Conservation (phyloP, 2,329 filamentous ascomycete species). For the Penicillium expansum region DNA sequence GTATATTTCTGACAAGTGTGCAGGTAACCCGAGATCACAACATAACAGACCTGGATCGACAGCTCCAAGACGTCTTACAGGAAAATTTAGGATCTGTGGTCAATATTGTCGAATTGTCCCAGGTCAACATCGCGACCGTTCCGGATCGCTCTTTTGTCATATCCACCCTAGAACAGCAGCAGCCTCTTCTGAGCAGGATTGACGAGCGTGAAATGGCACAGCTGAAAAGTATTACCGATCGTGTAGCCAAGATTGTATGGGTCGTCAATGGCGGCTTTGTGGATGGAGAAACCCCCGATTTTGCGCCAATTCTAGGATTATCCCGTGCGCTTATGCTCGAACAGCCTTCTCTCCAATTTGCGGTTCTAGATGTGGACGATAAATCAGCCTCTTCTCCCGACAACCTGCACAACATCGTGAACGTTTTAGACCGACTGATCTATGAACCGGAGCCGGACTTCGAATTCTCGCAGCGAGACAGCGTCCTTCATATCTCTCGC, state of each 20-base stretch:
- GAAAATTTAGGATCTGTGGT: background rate
- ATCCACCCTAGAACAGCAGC: background rate
- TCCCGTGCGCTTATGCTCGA: conserved; percentile 10
- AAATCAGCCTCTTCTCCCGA: background rate
- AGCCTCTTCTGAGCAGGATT: conserved; percentile 3
- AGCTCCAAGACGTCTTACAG: background rate
- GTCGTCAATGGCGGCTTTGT: conserved; percentile 5
- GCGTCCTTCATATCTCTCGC: conserved; percentile 10
- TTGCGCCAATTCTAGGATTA: conserved; percentile 5
- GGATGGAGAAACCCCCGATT: conserved; percentile 5
- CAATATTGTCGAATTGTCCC: background rate
- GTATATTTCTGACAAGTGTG: background rate
- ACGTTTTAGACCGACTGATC: background rate
- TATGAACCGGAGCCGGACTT: background rate
- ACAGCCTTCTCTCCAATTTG: conserved; percentile 12
- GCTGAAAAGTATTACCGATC: conserved; percentile 11
- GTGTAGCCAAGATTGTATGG: conserved; percentile 9
- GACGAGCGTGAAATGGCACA: background rate
- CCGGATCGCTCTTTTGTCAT: conserved; percentile 1
- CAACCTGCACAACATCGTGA: background rate
- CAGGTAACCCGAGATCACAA: background rate
- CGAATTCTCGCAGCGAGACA: conserved; percentile 7
- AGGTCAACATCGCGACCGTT: background rate
- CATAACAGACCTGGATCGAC: background rate
- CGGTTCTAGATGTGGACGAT: background rate